A percentile compares a stretch with the other conserved stretches of the same genome.
Conservation (phyloP, 371 early-diverging fungal genomes). For the Rhizopus microsporus region DNA sequence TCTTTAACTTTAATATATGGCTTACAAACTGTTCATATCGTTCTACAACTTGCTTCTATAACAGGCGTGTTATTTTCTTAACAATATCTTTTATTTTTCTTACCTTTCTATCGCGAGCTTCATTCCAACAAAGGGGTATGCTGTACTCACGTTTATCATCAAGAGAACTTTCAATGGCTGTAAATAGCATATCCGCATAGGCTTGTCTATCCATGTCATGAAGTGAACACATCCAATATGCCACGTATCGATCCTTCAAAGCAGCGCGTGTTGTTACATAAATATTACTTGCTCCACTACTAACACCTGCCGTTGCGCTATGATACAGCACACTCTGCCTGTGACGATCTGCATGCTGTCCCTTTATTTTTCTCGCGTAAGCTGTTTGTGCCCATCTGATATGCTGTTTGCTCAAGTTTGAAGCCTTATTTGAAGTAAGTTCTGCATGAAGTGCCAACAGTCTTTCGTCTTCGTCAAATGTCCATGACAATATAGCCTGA, state of each 20-base stretch:
- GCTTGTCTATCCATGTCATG: conserved; percentile 40
- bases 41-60: conserved; percentile 33
- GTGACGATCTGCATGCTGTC: conserved; percentile 18
- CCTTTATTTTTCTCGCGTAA: conserved; percentile 30
- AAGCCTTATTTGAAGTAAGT: conserved; percentile 24
- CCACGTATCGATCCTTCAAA: conserved; percentile 43
- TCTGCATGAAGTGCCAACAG: conserved; percentile 41
- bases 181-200: conserved; percentile 36
- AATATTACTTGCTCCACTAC: conserved; percentile 44
- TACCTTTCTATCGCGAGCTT: conserved; percentile 31
- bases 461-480: conserved; percentile 57
- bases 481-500: conserved; percentile 54
- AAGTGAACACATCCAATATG: conserved; percentile 38
- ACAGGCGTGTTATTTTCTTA: neutral
- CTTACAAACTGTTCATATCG: conserved; percentile 44
- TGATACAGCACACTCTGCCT: conserved; percentile 28
- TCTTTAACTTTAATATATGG: conserved; percentile 44
- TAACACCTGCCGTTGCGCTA: conserved; percentile 26
- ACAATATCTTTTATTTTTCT: too few relatives aligned
- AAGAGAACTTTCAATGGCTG: conserved; percentile 35
- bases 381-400: conserved; percentile 38
- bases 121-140: conserved; percentile 27
- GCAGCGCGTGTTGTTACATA: conserved; percentile 48
- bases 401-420: conserved; percentile 15
- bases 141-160: conserved; percentile 35